Evolutionary conservation across 495 filamentous ascomycete species (phyloP), one percentile per base, ranked within the genome.

Genomic region (Trichoderma erinaceum): DNA sequence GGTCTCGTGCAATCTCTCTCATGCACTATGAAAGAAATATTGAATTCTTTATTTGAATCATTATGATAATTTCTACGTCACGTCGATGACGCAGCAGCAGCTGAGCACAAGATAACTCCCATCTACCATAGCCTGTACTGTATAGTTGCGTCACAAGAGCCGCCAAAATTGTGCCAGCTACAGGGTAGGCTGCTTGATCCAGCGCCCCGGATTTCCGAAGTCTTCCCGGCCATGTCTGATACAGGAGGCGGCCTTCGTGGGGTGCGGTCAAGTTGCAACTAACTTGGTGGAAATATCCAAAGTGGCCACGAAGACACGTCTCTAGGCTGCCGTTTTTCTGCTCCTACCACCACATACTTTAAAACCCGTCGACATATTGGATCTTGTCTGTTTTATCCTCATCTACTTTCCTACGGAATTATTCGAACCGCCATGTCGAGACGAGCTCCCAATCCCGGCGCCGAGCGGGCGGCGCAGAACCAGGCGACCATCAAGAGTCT

Each of bases 401-500:
- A n/a, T 23, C 44, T 13, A 25, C 61, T 38, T 48, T 27, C 0
- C 4, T 21, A 8, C 13, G 46, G 15, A n/a, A 38, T 29, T 1
- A 18, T 32, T 10, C n/a, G 56, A 61, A 12, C 43, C 52, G 80
- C 70, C 68, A 99, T 99, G 95, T 98, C 94, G 78, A 88, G 94
- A 81, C 89, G 95, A 74, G 80, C 82, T 29, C 83, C 86, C n/a
- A 91, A 91, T 75, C 86, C 89, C 67, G 87, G 85, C 69, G 89
- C 91, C 67, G 90, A 93, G 75, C 89, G 92, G 78, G 91, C 90
- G 71, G 92, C 90, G 61, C 90, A 75, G 92, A 97, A 98, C 79
- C 88, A 90, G 77, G 84, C 88, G 75, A 92, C 90, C 15, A 93
- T 99, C 78, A 98, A 98, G 81, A 90, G 80, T 71, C 84, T 99